Base-by-base conservation (phyloP, 2,329 filamentous ascomycete species). In the Leptographium radiaticola region DNA sequence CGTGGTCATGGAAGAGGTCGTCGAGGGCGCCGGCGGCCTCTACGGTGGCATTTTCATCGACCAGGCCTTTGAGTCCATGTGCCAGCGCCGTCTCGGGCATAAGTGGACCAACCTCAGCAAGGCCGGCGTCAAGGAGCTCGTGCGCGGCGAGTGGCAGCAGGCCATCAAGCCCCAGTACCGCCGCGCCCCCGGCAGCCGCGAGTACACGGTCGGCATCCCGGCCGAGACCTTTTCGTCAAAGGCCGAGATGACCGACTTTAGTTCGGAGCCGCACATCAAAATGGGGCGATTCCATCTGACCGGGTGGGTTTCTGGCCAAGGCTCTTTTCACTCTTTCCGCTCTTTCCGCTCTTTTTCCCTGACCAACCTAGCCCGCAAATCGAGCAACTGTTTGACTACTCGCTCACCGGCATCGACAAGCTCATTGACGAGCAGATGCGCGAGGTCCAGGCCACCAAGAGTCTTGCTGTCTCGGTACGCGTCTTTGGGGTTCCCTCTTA, bases 21-120 rank as follows among this genome's bases (percentile, higher is more conserved):
- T 71, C 4, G 69, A 71, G 33, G 74, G 74, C 1, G 73, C 71
- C 7, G 75, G 75, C 10, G 73, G 70, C 2, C 68, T 72, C 55
- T 77, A 73, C 54, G 75, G 75, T 30, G 75, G 72, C 4, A 70
- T 72, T 1, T 72, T 74, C 58, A 65, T 79, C 53, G 75, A 77
- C 56, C 67, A 71, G 60, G 65, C 72, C 18, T 78, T 78, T 57
- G 64, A 66, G 34, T 66, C 71, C 30, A 72, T 72, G 56, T 61
- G 76, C 18, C 70, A 68, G 54, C 63, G 67, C 15, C 73, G 70
- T 31, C 67, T 77, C n/a, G 71, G 71, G 12, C 63, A 69, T 2
- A 69, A 71, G 55, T 73, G 70, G 50, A 68, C 71, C 49, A 69
- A 71, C 46, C 68, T 70, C n/a, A 62, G 70, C 10, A 62, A 75